Percentiles rank a stretch among this genome's conserved stretches.
phyloP scores from a whole-genome alignment of 2,329 filamentous ascomycete species.

The Fusarium papillatum region DNA sequence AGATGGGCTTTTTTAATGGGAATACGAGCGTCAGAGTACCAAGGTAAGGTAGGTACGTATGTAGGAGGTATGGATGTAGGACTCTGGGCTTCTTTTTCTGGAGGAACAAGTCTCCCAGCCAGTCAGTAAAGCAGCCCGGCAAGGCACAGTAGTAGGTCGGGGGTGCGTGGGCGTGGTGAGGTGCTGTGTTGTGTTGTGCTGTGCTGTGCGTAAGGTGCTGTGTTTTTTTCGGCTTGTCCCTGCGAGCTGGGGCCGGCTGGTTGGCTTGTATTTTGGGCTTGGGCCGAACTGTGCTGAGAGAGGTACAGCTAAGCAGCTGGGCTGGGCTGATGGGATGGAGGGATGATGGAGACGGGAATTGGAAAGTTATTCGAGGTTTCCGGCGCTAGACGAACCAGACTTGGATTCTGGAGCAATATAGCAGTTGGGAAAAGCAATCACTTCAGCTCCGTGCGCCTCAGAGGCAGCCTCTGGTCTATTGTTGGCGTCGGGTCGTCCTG shows the following conservation, averaged over 20 bases:
- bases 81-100: slow-evolving; percentile 12
- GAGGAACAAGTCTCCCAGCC: slow-evolving; percentile 12
- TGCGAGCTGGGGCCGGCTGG: slow-evolving; percentile 30
- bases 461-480: slow-evolving; percentile 37
- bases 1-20: slow-evolving; percentile 34
- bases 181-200: not conserved
- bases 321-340: not conserved
- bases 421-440: not conserved
- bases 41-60: not conserved
- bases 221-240: slow-evolving; percentile 19
- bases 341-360: not conserved
- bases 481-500: slow-evolving; percentile 23
- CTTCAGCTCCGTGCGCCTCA: slow-evolving; percentile 2
- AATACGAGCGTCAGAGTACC: slow-evolving; percentile 43
- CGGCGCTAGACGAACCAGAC: not conserved
- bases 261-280: slow-evolving; percentile 19
- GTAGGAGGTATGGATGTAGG: not conserved
- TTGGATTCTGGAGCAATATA: not conserved
- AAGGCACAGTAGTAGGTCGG: not conserved
- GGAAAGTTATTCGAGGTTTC: not conserved
- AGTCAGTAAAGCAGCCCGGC: not conserved
- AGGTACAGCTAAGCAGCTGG: not conserved
- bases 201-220: not conserved
- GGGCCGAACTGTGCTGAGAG: not conserved
- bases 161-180: slow-evolving; percentile 17